A percentile compares a stretch with the other conserved stretches of the same genome.
Evolutionary conservation across 2,329 filamentous ascomycete species (phyloP).

Genomic region (Triangularia verruculosa): DNA sequence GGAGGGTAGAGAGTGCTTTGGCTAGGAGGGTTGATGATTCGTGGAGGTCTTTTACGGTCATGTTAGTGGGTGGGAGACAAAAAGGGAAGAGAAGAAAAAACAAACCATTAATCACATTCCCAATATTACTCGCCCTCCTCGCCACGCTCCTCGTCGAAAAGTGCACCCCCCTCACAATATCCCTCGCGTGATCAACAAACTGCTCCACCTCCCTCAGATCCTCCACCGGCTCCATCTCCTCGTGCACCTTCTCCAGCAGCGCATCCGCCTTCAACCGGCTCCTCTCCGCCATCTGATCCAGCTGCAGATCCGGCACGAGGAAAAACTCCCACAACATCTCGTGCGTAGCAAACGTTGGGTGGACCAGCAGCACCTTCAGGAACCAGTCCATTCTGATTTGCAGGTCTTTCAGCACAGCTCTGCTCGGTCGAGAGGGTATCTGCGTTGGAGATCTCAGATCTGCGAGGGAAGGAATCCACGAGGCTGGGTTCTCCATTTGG

Average conservation of each 20-base stretch:
- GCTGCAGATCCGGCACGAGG: constrained; percentile 88
- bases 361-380: constrained; percentile 77
- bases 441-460: constrained; percentile 85
- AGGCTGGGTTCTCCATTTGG: constrained; percentile 85
- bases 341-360: constrained; percentile 91
- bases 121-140: constrained; percentile 71
- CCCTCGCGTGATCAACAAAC: constrained; percentile 85
- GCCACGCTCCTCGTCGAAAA: constrained; percentile 79
- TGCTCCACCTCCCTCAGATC: constrained; percentile 87
- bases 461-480: constrained; percentile 81
- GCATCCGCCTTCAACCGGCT: constrained; percentile 83
- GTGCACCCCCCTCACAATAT: constrained; percentile 83
- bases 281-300: constrained; percentile 84
- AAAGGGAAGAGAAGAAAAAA: constrained; percentile 29
- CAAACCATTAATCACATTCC: constrained; percentile 60
- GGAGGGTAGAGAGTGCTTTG: constrained; percentile 51
- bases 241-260: constrained; percentile 76
- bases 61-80: neutral
- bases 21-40: constrained; percentile 60
- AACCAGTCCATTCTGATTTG: constrained; percentile 86
- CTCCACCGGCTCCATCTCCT: constrained; percentile 82
- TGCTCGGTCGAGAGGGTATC: constrained; percentile 86
- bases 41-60: constrained; percentile 54
- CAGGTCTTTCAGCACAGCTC: constrained; percentile 80
- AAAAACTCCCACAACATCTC: constrained; percentile 99